Conservation (phyloP, 192 early-diverging fungal species). For the Coemansia sp. region DNA sequence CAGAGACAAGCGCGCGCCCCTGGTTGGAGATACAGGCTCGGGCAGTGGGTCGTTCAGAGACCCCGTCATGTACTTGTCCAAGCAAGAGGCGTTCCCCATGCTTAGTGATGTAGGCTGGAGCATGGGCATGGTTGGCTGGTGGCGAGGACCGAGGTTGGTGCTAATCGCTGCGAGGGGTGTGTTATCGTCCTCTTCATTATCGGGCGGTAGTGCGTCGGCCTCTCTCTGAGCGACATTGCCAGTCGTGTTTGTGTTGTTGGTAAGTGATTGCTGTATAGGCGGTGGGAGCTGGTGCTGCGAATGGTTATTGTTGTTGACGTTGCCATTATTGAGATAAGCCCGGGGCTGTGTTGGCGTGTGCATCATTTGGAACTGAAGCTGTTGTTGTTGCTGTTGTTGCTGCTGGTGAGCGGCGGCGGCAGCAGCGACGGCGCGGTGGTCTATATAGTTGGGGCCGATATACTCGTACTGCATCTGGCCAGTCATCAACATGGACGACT, state of each 20-base stretch:
- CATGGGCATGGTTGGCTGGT: neutral
- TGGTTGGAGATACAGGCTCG: constrained; percentile 16
- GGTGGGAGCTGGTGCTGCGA: neutral
- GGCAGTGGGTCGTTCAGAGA: constrained; percentile 24
- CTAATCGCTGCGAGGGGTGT: constrained; percentile 42
- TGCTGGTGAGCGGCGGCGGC: constrained; percentile 5
- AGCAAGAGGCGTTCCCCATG: neutral
- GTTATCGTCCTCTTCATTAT: constrained; percentile 39
- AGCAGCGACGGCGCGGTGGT: neutral
- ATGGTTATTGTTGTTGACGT: neutral
- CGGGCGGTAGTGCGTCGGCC: neutral
- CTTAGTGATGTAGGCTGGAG: constrained; percentile 4
- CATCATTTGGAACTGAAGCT: constrained; percentile 9
- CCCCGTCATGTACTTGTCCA: constrained; percentile 29
- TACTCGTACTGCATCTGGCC: constrained; percentile 31
- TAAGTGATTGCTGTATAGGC: neutral
- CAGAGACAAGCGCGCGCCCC: constrained; percentile 33
- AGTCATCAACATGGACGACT: constrained; percentile 40
- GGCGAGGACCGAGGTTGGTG: constrained; percentile 7
- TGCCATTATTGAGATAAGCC: neutral
- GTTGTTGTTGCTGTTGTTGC: constrained; percentile 6
- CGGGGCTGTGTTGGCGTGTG: constrained; percentile 3
- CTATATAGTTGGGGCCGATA: constrained; percentile 15
- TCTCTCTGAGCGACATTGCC: constrained; percentile 1
- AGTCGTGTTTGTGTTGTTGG: constrained; percentile 1